Evolutionary conservation across 352 stramenopile genomes (phyloP), one percentile per base, ranked within the genome.

Genomic region (Phytophthora hibernalis): DNA sequence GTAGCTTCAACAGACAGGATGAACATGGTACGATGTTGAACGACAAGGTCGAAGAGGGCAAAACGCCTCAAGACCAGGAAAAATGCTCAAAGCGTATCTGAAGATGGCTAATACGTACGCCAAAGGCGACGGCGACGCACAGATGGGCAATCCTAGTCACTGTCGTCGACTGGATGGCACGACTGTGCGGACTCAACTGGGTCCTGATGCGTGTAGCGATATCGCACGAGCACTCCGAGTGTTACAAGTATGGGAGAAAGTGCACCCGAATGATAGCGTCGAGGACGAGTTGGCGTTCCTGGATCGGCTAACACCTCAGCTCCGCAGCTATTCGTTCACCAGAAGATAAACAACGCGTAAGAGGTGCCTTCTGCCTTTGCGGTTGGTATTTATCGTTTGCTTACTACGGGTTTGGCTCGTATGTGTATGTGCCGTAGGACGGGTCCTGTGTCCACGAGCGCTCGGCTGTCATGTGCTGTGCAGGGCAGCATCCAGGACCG

Each of bases 191-290:
- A 53, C 54, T 8, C 44, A 54, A 16, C 68, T 92, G 20, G 82
- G 80, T 3, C 72, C 52, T 31, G 61, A 61, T 10, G 72, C 79
- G 5, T 75, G 65, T 1, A 60, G 54, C 6, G 57, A 75, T 9
- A 89, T 91, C 37, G 68, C 78, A 22, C 64, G 59, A 22, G 73
- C 80, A n/a, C 77, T 92, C 2, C 72, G 79, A 18, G 73, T 91
- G 12, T 71, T 92, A 2, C 54, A 71, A 1, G 76, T 89, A n/a
- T 91, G 72, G 67, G 82, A 92, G 58, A 71, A 81, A 21, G 68
- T 85, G 31, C 56, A 85, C 38, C 76, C 72, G 0, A 42, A 15
- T 3, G 64, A 24, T 24, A 70, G 38, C 3, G 15, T 74, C 11
- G 76, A 77, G 6, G 67, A 77, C 8, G 76, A 82, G 16, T 21